These are phyloP conservation scores for Melanomma pulvis-pyrius DNA, from an alignment of 495 filamentous ascomycete species.

Conservation along the genomic window DNA sequence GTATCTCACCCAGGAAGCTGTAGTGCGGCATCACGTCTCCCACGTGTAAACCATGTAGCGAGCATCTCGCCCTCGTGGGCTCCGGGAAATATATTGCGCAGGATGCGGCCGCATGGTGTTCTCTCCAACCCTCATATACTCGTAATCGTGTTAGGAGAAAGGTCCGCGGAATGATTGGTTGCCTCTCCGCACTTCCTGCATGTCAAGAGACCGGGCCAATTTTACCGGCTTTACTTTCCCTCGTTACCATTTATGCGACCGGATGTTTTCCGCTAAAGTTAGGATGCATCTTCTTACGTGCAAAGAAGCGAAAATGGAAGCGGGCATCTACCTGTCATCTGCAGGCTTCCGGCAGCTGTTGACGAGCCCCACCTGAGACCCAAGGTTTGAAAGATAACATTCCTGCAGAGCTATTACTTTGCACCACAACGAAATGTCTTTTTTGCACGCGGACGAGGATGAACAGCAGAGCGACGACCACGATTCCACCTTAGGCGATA, in stretches of 20 bases:
- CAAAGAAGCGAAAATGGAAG: no score
- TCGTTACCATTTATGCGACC: neutral
- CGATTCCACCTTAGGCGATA: conserved; percentile 35
- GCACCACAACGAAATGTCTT: neutral
- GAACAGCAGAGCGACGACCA: conserved; percentile 31
- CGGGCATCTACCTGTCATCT: neutral
- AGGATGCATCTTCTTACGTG: neutral
- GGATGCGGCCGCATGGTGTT: neutral
- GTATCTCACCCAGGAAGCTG: neutral
- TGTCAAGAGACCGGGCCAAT: neutral
- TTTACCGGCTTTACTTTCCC: neutral
- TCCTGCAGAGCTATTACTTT: neutral
- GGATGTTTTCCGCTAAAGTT: neutral
- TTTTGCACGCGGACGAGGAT: neutral
- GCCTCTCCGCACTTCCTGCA: neutral
- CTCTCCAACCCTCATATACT: neutral
- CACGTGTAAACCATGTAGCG: neutral
- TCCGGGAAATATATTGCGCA: neutral
- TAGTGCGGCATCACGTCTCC: neutral
- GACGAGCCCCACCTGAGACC: neutral
- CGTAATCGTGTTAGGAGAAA: neutral
- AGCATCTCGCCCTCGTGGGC: neutral
- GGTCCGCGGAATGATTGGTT: neutral
- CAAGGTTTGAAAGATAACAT: neutral
- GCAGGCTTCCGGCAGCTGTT: neutral